phyloP scores from a whole-genome alignment of 306 rosid species.

The Fragaria vesca region DNA sequence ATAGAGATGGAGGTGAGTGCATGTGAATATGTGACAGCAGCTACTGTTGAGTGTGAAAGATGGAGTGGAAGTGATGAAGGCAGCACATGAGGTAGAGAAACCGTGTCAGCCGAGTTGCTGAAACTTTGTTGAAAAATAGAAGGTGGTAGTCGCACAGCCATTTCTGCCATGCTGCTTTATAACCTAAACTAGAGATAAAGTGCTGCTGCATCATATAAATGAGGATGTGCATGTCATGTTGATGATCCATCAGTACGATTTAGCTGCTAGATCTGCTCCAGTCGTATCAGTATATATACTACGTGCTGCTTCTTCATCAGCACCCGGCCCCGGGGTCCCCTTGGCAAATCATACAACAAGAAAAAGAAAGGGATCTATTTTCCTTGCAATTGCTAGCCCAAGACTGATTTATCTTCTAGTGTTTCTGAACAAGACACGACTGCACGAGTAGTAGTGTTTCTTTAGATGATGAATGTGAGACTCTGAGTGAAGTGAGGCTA shows the following conservation, averaged over 20 bases:
- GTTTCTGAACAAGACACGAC: background rate
- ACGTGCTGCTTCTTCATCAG: background rate
- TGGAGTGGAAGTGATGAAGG: background rate
- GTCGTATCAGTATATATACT: background rate
- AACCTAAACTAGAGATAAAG: constrained; percentile 32
- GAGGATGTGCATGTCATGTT: background rate
- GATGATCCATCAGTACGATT: background rate
- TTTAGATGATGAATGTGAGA: background rate
- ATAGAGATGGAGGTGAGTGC: constrained; percentile 1
- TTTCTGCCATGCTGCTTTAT: background rate
- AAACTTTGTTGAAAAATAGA: constrained; percentile 30
- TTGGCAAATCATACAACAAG: background rate
- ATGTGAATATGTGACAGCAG: background rate
- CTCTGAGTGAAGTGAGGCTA: background rate
- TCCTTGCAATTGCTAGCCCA: background rate
- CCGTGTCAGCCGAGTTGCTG: constrained; percentile 7
- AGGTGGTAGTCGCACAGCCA: constrained; percentile 13
- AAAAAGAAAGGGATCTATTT: background rate
- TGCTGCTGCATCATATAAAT: background rate
- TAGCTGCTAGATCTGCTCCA: background rate
- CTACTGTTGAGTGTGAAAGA: background rate
- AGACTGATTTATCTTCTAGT: too few species aligned
- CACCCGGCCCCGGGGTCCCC: background rate
- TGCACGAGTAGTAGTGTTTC: background rate
- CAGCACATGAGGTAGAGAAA: constrained; percentile 11